Conservation (phyloP, 148 eudicot species). For the Fagopyrum homotropicum region DNA sequence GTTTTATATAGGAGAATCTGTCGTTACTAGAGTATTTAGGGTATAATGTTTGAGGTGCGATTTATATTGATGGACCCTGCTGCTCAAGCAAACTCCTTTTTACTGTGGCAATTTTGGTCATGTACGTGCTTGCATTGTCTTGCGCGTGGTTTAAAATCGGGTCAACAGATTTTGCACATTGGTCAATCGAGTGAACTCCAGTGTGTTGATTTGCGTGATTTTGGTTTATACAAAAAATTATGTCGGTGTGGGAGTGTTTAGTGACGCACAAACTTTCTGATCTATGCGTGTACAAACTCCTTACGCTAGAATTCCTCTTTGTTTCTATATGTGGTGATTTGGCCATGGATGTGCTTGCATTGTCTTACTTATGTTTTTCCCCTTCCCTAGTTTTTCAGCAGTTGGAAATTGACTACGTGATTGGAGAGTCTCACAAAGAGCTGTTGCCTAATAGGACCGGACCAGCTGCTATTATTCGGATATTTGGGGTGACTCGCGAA, state of each 20-base stretch:
- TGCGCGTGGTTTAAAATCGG: neutral
- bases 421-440: slow-evolving; percentile 65
- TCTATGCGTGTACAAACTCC: neutral
- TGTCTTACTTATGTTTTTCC: neutral
- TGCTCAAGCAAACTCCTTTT: no score
- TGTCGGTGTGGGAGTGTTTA: neutral
- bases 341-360: slow-evolving; percentile 9
- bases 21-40: slow-evolving; percentile 7
- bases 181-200: neutral
- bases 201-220: neutral
- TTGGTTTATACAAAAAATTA: neutral
- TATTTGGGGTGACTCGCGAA: slow-evolving; percentile 83
- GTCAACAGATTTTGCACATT: neutral
- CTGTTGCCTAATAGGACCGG: slow-evolving; percentile 63
- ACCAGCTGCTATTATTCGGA: slow-evolving; percentile 79
- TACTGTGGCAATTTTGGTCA: neutral
- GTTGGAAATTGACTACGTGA: slow-evolving; percentile 88
- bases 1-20: neutral
- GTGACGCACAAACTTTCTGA: neutral
- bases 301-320: neutral
- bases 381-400: slow-evolving; percentile 66
- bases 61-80: neutral
- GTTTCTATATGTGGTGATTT: neutral
- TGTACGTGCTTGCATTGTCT: slow-evolving; percentile 10
- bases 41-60: slow-evolving; percentile 17